Conservation (phyloP, 495 filamentous ascomycete genomes). For the Coniosporium apollinis region DNA sequence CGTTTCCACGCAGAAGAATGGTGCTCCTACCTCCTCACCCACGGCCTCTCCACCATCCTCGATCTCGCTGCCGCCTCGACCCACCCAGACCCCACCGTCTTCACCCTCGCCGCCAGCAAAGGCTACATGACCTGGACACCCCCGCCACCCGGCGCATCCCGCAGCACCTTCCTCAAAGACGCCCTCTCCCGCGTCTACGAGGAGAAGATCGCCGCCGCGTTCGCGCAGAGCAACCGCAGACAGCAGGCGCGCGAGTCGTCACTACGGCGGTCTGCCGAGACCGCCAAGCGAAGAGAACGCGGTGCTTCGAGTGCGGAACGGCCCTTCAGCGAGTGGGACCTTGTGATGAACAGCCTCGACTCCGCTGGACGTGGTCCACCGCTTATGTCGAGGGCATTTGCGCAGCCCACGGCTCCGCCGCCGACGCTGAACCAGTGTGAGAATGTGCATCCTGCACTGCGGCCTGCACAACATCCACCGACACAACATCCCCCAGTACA, state of each 20-base stretch:
- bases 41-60: slow-evolving; percentile 40
- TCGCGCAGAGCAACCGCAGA: slow-evolving; percentile 12
- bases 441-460: too few relatives aligned
- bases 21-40: slow-evolving; percentile 42
- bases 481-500: neutral
- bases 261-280: slow-evolving; percentile 6
- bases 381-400: slow-evolving; percentile 1
- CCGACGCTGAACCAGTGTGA: too few relatives aligned
- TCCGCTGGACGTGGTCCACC: too few relatives aligned
- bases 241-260: slow-evolving; percentile 20
- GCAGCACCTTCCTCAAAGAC: slow-evolving; percentile 47
- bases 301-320: slow-evolving; percentile 17
- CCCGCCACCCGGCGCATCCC: slow-evolving; percentile 28
- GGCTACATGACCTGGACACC: slow-evolving; percentile 42
- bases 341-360: too few relatives aligned
- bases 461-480: too few relatives aligned
- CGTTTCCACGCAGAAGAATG: slow-evolving; percentile 38
- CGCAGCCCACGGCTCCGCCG: slow-evolving; percentile 9
- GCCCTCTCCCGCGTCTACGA: slow-evolving; percentile 43
- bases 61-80: slow-evolving; percentile 32
- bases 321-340: slow-evolving; percentile 21
- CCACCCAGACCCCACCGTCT: slow-evolving; percentile 25
- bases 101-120: slow-evolving; percentile 33
- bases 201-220: slow-evolving; percentile 24
- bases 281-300: slow-evolving; percentile 9